phyloP scores from a whole-genome alignment of 768 basidiomycete genomes.

The Cystobasidium tubakii region DNA sequence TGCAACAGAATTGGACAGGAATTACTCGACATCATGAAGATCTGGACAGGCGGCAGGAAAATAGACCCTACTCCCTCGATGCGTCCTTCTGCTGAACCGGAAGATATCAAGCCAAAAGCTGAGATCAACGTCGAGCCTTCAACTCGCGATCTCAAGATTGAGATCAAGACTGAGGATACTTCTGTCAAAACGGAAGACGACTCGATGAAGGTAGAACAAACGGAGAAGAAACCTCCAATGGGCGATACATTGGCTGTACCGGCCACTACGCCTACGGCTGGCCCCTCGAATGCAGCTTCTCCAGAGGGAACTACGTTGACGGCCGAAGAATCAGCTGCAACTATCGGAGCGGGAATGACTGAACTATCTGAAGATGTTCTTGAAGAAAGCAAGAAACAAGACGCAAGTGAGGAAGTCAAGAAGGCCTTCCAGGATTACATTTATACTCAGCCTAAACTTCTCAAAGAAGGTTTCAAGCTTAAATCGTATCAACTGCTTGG shows the following conservation, averaged over 20 bases:
- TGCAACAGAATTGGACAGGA: slow-evolving; percentile 79
- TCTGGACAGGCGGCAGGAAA: slow-evolving; percentile 59
- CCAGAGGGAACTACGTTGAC: slow-evolving; percentile 38
- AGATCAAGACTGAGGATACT: slow-evolving; percentile 1
- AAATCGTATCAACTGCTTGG: slow-evolving; percentile 97
- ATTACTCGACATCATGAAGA: slow-evolving; percentile 66
- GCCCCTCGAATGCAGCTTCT: slow-evolving; percentile 54
- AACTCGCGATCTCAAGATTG: slow-evolving; percentile 6
- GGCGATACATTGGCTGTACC: slow-evolving; percentile 2
- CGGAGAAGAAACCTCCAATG: background rate
- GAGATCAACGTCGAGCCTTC: background rate
- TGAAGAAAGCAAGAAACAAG: slow-evolving; percentile 44
- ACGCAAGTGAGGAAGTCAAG: slow-evolving; percentile 44
- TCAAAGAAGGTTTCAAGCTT: slow-evolving; percentile 61
- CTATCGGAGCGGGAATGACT: slow-evolving; percentile 46
- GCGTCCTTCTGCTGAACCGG: slow-evolving; percentile 37
- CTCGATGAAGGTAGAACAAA: slow-evolving; percentile 48
- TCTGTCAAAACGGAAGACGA: slow-evolving; percentile 10
- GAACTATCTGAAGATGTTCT: slow-evolving; percentile 48
- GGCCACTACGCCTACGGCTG: background rate
- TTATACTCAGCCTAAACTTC: slow-evolving; percentile 63
- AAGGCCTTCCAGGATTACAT: slow-evolving; percentile 58
- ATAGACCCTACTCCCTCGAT: slow-evolving; percentile 27
- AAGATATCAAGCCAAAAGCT: slow-evolving; percentile 15
- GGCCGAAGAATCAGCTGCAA: slow-evolving; percentile 36